Conservation (phyloP, 2,329 filamentous ascomycete species). For the Xylariaceae sp. region DNA sequence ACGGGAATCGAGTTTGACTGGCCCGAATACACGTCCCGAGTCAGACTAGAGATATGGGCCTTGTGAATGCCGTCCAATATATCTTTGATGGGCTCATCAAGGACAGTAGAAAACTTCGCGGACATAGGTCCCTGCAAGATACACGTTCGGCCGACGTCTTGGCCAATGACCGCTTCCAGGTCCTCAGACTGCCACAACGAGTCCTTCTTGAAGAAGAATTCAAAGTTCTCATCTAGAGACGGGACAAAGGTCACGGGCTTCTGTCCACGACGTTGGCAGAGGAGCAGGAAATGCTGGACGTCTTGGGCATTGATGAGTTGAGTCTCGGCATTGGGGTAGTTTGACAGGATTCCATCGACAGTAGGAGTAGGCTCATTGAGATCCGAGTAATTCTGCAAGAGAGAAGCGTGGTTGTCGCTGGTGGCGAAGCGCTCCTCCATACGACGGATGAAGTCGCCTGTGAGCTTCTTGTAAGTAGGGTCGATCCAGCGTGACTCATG, state of each 20-base stretch:
- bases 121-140: slow-evolving; percentile 94
- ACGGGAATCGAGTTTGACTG: slow-evolving; percentile 70
- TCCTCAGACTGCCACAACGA: slow-evolving; percentile 99
- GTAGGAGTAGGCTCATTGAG: slow-evolving; percentile 73
- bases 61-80: slow-evolving; percentile 89
- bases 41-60: slow-evolving; percentile 73
- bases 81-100: slow-evolving; percentile 91
- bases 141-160: slow-evolving; percentile 93
- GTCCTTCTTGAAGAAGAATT: slow-evolving; percentile 99
- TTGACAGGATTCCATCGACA: slow-evolving; percentile 69
- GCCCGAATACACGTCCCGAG: slow-evolving; percentile 70
- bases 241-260: slow-evolving; percentile 97
- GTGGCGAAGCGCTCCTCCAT: slow-evolving; percentile 92
- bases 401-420: slow-evolving; percentile 62
- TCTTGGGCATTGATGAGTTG: slow-evolving; percentile 98
- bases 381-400: slow-evolving; percentile 85
- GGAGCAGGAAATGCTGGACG: slow-evolving; percentile 89
- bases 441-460: slow-evolving; percentile 92
- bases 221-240: slow-evolving; percentile 91
- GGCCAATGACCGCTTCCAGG: slow-evolving; percentile 86
- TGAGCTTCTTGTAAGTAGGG: slow-evolving; percentile 70
- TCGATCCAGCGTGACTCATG: slow-evolving; percentile 92
- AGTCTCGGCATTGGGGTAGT: slow-evolving; percentile 77
- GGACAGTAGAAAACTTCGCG: slow-evolving; percentile 77
- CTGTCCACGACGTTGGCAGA: slow-evolving; percentile 86